phyloP scores from a whole-genome alignment of 2,329 filamentous ascomycete genomes.

The Alternaria alternata region DNA sequence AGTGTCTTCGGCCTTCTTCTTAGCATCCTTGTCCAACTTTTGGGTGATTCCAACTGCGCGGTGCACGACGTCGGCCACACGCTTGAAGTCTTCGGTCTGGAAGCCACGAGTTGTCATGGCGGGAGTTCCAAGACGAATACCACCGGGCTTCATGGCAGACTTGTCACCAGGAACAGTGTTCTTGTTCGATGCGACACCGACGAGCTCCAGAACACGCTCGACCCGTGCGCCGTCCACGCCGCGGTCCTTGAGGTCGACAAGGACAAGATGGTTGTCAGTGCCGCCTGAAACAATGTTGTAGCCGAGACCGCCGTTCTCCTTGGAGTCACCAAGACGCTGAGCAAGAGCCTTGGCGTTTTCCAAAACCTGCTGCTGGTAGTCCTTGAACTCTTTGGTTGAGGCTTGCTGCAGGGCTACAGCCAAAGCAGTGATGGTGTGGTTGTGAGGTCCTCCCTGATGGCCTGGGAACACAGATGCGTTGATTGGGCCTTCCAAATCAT shows the following conservation, averaged over 20 bases:
- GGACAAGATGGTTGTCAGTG: conserved; percentile 97
- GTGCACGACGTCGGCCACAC: conserved; percentile 57
- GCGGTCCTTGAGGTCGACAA: conserved; percentile 89
- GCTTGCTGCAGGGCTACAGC: conserved; percentile 96
- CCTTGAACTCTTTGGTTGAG: conserved; percentile 85
- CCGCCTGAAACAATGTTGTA: conserved; percentile 96
- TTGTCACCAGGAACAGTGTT: conserved; percentile 98
- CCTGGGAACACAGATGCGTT: conserved; percentile 99
- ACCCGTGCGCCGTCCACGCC: conserved; percentile 91
- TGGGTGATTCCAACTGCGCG: conserved; percentile 53
- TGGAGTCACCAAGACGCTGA: conserved; percentile 73
- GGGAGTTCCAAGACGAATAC: conserved; percentile 94
- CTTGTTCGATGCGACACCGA: conserved; percentile 99
- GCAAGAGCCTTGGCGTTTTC: conserved; percentile 93
- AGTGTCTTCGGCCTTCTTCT: conserved; percentile 48
- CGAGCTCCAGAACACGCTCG: conserved; percentile 94
- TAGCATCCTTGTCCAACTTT: conserved; percentile 52
- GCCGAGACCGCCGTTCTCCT: conserved; percentile 72
- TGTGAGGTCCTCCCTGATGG: conserved; percentile 98
- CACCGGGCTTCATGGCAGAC: conserved; percentile 91
- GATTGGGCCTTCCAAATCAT: conserved; percentile 94
- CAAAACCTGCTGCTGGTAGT: conserved; percentile 92
- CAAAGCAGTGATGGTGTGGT: conserved; percentile 98
- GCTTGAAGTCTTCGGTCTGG: conserved; percentile 88
- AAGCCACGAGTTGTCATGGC: conserved; percentile 98